A percentile compares a stretch with the other conserved stretches of the same genome.
Conservation (phyloP, 257 asterid genomes). For the Solanum chiquidenum region DNA sequence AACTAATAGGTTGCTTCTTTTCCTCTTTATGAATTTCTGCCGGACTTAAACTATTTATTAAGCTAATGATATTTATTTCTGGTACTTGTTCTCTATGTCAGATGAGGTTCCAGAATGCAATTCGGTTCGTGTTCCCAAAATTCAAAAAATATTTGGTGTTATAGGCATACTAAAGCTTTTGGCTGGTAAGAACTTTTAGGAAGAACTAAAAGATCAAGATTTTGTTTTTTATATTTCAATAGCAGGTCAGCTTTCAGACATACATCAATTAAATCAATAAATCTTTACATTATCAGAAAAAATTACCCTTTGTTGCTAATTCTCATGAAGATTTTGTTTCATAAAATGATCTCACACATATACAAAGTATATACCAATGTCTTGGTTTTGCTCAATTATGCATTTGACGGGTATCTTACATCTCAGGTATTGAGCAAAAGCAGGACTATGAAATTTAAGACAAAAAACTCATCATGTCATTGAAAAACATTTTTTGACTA, state of each 20-base stretch:
- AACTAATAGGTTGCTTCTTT: conserved; percentile 32
- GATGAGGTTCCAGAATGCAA: conserved; percentile 54
- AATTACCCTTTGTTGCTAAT: background rate
- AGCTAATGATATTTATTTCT: background rate
- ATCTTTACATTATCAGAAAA: background rate
- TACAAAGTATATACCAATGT: background rate
- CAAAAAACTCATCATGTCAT: background rate
- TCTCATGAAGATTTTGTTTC: background rate
- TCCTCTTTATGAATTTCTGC: background rate
- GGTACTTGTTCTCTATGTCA: conserved; percentile 4
- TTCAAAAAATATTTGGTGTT: conserved; percentile 63
- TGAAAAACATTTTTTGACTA: background rate
- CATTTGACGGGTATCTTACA: background rate
- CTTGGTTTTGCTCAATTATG: background rate
- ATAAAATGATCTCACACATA: background rate
- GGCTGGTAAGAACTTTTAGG: conserved; percentile 40
- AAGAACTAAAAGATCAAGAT: background rate
- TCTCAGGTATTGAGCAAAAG: background rate
- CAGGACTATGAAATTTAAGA: background rate
- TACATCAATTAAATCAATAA: background rate
- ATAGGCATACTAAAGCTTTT: conserved; percentile 72
- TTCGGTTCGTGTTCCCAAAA: conserved; percentile 55
- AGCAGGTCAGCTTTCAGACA: background rate
- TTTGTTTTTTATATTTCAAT: background rate
- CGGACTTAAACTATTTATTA: background rate